Evolutionary conservation across 2,329 filamentous ascomycete species (phyloP).

Genomic region (Scedosporium minutisporum): DNA sequence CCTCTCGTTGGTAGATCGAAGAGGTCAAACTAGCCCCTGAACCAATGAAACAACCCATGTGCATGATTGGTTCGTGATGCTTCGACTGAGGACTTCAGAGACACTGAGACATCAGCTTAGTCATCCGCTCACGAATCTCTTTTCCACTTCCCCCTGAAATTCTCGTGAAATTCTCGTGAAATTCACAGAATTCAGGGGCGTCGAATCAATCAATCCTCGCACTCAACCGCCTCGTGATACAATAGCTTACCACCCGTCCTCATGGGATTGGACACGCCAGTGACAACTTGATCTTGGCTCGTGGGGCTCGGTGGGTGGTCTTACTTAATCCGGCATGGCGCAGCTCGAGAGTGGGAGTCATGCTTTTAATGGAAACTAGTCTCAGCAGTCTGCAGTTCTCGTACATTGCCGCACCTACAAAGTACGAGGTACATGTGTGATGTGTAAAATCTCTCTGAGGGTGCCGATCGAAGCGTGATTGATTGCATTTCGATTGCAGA

Average conservation of each 20-base stretch:
- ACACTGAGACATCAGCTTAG: neutral
- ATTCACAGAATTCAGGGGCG: neutral
- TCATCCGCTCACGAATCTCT: neutral
- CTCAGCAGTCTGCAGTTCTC: too few relatives aligned
- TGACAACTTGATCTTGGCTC: neutral
- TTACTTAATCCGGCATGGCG: neutral
- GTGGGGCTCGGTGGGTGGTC: neutral
- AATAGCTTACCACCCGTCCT: neutral
- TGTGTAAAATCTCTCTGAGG: too few relatives aligned
- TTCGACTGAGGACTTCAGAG: neutral
- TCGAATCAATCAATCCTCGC: neutral
- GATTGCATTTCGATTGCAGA: too few relatives aligned
- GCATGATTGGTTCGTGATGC: neutral
- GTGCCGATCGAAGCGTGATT: too few relatives aligned
- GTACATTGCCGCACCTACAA: too few relatives aligned
- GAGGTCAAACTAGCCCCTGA: neutral
- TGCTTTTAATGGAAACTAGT: too few relatives aligned
- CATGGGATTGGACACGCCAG: neutral
- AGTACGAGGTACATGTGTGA: too few relatives aligned
- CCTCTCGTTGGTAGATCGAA: neutral
- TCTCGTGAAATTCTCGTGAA: neutral
- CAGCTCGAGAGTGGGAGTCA: too few relatives aligned
- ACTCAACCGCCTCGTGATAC: neutral
- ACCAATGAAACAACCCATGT: conserved; percentile 1
- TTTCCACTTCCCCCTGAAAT: neutral